Percentiles rank a stretch among this genome's conserved stretches.
Conservation (phyloP, 139 green algal species). For the Micractinium conductrix region DNA sequence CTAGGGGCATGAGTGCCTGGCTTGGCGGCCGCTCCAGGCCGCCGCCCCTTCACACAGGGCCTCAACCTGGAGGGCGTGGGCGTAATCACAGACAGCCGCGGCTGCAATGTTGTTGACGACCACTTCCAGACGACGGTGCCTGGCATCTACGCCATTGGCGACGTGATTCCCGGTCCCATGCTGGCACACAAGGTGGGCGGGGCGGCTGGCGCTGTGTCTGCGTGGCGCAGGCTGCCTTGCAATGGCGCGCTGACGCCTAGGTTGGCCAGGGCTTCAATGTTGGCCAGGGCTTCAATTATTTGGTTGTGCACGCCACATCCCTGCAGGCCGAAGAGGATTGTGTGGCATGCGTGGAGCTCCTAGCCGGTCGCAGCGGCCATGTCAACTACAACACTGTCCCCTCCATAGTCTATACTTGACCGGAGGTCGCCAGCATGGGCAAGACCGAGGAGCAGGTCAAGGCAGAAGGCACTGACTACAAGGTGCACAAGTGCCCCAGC, state of each 20-base stretch:
- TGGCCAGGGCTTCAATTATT: neutral
- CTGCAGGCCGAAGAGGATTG: conserved; percentile 96
- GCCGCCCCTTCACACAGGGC: conserved; percentile 72
- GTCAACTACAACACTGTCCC: conserved; percentile 99
- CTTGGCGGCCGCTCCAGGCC: conserved; percentile 55
- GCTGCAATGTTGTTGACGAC: conserved; percentile 81
- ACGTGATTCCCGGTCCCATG: conserved; percentile 95
- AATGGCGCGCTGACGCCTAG: too few species aligned
- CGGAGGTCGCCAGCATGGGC: conserved; percentile 88
- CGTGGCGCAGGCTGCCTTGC: neutral
- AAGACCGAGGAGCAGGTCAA: conserved; percentile 89
- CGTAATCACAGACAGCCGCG: conserved; percentile 79
- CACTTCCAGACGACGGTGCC: conserved; percentile 75
- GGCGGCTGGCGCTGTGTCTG: neutral
- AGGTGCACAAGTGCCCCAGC: conserved; percentile 42
- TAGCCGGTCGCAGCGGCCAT: conserved; percentile 91
- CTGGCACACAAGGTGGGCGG: conserved; percentile 92
- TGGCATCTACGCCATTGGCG: conserved; percentile 93
- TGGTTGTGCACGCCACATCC: neutral
- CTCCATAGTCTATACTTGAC: conserved; percentile 97
- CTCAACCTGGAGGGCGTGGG: conserved; percentile 92
- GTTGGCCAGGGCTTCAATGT: too few species aligned
- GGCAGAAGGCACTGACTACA: conserved; percentile 75
- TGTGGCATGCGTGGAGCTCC: conserved; percentile 93
- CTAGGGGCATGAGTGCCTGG: neutral